Percentiles rank a stretch among this genome's conserved stretches.
phyloP scores from a whole-genome alignment of 495 filamentous ascomycete species.

The Xylaria bambusicola region DNA sequence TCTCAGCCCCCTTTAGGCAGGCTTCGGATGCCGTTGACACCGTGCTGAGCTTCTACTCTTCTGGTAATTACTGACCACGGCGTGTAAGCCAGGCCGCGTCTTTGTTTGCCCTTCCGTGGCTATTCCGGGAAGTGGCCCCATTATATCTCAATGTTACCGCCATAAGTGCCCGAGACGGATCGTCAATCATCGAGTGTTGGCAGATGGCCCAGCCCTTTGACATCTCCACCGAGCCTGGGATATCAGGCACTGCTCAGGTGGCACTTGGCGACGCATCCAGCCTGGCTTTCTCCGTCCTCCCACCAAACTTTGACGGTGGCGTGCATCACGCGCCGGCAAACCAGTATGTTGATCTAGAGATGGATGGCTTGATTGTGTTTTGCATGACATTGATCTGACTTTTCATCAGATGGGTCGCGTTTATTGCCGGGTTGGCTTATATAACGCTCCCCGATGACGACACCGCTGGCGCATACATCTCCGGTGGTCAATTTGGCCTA shows the following conservation, averaged over 20 bases:
- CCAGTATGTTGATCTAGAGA: conserved; percentile 39
- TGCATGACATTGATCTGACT: background rate
- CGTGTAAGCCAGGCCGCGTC: background rate
- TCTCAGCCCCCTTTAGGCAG: too few species aligned
- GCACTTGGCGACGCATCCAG: conserved; percentile 40
- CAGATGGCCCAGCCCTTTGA: conserved; percentile 45
- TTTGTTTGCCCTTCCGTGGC: background rate
- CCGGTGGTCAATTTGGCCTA: conserved; percentile 48
- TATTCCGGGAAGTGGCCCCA: background rate
- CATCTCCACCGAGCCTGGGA: conserved; percentile 45
- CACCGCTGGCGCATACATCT: conserved; percentile 37
- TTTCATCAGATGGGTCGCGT: conserved; percentile 50
- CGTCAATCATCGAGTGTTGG: conserved; percentile 60
- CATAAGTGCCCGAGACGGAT: conserved; percentile 27
- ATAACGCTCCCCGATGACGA: conserved; percentile 52
- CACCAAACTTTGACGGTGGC: conserved; percentile 51
- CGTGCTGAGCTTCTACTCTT: too few species aligned
- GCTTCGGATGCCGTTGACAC: too few species aligned
- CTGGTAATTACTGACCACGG: too few species aligned
- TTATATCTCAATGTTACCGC: conserved; percentile 33
- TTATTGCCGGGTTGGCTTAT: conserved; percentile 52
- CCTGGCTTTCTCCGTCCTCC: conserved; percentile 44
- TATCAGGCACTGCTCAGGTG: conserved; percentile 37
- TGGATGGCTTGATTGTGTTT: background rate
- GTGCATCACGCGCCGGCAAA: conserved; percentile 52